Base-by-base conservation (phyloP, 1,284 basidiomycete genomes). In the Spongiforma sp. region DNA sequence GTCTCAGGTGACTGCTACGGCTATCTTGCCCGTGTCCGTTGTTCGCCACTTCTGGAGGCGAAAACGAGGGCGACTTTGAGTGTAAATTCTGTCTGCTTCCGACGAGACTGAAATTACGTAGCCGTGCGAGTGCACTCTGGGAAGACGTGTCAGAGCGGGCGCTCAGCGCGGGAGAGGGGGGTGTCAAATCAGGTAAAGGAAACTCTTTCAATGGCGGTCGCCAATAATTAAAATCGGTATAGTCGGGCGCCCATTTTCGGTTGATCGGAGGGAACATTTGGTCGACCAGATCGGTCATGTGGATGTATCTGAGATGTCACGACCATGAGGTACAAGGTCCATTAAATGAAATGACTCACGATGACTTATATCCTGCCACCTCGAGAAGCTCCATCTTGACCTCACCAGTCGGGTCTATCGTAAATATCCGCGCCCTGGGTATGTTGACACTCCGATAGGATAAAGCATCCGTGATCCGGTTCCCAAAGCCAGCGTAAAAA, bases 261-360 rank as follows among this genome's bases (percentile, higher is more conserved):
- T 95, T 88, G 65, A 99, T 95, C 0, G 97, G 95, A 32, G 98
- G 98, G 83, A 99, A 99, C 91, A 98, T 97, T 77, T 98, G 96
- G 80, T 99, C 96, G 36, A 99, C 98, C 19, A 99, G 86, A 77
- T 99, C 97, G 21, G 97, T 98, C 95, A 97, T 98, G 77, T 95
- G 91, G 68, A 96, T 96, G 77, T 96, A 96, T 57, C 92, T 91
- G 64, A 50, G n/a, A 19, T 11, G 33, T 61, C 5, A 15, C 91
- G 64, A 41, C 19, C 19, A 14, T 36, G 59, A 46, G 34, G 24
- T 46, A 60, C 15, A 33, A 14, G 10, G 26, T 12, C 17, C 12
- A 17, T 32, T 28, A n/a, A 14, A n/a, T n/a, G n/a, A n/a, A n/a
- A n/a, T 15, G 14, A 86, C 91, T 72, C 73, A 95, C 86, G 94